A percentile compares a stretch with the other conserved stretches of the same genome.
Evolutionary conservation across 2,329 filamentous ascomycete genomes (phyloP).

Genomic region (Cadophora sp.): DNA sequence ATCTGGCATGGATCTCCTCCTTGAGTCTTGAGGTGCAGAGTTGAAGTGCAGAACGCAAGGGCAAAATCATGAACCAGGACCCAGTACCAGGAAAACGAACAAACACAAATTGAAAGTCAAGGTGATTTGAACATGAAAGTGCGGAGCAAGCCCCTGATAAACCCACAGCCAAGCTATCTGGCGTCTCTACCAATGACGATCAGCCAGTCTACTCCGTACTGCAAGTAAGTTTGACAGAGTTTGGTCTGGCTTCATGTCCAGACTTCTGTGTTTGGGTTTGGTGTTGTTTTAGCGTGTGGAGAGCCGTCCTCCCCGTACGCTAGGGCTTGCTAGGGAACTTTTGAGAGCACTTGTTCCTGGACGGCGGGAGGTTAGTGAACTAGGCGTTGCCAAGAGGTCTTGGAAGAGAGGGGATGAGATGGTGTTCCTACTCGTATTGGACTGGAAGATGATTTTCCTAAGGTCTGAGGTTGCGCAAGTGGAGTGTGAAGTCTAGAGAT

Average conservation of each 20-base stretch:
- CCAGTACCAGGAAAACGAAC: not conserved
- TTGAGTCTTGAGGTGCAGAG: too few species aligned
- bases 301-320: not conserved
- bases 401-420: constrained; percentile 33
- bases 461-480: too few species aligned
- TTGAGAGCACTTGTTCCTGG: constrained; percentile 6
- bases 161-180: not conserved
- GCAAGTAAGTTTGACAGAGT: not conserved
- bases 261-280: not conserved
- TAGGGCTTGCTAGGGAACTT: not conserved
- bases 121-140: not conserved
- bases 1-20: too few species aligned
- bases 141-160: not conserved
- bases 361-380: not conserved
- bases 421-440: too few species aligned
- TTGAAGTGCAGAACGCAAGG: too few species aligned
- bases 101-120: not conserved
- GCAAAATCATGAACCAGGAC: too few species aligned
- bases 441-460: too few species aligned
- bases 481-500: too few species aligned
- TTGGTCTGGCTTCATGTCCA: not conserved
- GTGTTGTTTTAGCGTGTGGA: not conserved
- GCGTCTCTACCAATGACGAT: not conserved
- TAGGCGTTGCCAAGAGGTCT: constrained; percentile 19
- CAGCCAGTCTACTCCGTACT: not conserved